Conservation (phyloP, 352 stramenopile species). For the Pythium chondricola region DNA sequence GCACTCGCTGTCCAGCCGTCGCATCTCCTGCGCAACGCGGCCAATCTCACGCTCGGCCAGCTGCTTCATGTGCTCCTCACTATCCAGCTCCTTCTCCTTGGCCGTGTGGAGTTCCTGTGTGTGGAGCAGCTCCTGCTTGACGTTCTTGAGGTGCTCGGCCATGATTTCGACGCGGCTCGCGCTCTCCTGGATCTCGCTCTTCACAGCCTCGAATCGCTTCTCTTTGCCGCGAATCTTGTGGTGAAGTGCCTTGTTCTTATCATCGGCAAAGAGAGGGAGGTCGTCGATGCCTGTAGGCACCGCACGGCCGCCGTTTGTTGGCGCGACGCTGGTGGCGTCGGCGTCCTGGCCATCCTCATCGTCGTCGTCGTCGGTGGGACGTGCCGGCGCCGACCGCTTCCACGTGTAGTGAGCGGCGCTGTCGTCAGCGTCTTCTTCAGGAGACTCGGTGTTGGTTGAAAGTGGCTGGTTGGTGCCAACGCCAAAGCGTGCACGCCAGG, state of each 20-base stretch:
- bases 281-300: slow-evolving; percentile 82
- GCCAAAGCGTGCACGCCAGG: slow-evolving; percentile 9
- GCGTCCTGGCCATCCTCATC: slow-evolving; percentile 9
- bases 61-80: slow-evolving; percentile 92
- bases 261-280: slow-evolving; percentile 84
- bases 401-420: slow-evolving; percentile 38
- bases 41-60: slow-evolving; percentile 88
- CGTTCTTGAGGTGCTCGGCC: slow-evolving; percentile 94
- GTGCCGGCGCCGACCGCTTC: slow-evolving; percentile 57
- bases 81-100: slow-evolving; percentile 90
- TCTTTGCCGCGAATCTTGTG: slow-evolving; percentile 77
- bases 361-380: slow-evolving; percentile 26
- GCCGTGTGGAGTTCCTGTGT: slow-evolving; percentile 90
- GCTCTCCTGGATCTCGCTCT: slow-evolving; percentile 73
- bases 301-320: slow-evolving; percentile 15
- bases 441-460: not conserved
- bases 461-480: not conserved
- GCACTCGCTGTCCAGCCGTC: slow-evolving; percentile 64
- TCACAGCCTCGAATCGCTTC: slow-evolving; percentile 51
- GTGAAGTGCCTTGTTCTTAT: slow-evolving; percentile 83
- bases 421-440: slow-evolving; percentile 12
- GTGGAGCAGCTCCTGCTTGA: slow-evolving; percentile 93
- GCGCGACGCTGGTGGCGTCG: not conserved
- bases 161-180: slow-evolving; percentile 91
- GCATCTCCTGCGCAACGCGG: slow-evolving; percentile 68